A percentile compares a stretch with the other conserved stretches of the same genome.
These are phyloP conservation scores for Pythium inflatum DNA, from an alignment of 352 stramenopile species.

Conservation along the genomic window DNA sequence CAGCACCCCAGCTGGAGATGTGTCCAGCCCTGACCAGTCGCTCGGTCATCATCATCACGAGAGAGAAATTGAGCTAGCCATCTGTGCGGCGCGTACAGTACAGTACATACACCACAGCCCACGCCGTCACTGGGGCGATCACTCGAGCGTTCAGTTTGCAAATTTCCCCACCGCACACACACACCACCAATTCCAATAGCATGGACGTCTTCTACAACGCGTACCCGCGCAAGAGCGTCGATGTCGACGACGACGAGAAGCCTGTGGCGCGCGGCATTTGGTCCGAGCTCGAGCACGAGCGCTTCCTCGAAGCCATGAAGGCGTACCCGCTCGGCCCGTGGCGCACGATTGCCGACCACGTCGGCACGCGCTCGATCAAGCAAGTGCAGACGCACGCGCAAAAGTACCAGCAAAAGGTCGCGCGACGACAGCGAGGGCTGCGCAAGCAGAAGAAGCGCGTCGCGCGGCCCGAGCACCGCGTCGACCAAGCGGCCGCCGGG, in stretches of 20 bases:
- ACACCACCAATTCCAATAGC: neutral
- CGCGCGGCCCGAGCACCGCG: conserved; percentile 70
- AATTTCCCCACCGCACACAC: conserved; percentile 12
- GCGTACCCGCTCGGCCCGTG: conserved; percentile 75
- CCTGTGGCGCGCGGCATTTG: conserved; percentile 69
- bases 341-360: conserved; percentile 72
- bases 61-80: too few species aligned
- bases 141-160: conserved; percentile 25
- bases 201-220: conserved; percentile 19
- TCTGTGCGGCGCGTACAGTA: neutral
- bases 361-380: conserved; percentile 81
- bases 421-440: conserved; percentile 72
- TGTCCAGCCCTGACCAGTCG: conserved; percentile 1
- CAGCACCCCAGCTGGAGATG: conserved; percentile 17
- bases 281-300: conserved; percentile 77
- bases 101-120: too few species aligned
- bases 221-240: conserved; percentile 2
- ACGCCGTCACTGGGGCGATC: too few species aligned
- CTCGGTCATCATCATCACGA: conserved; percentile 12
- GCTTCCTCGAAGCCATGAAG: conserved; percentile 85
- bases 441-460: conserved; percentile 89
- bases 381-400: conserved; percentile 86
- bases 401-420: conserved; percentile 89
- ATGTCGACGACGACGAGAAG: conserved; percentile 30
- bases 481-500: conserved; percentile 63